A percentile compares a stretch with the other conserved stretches of the same genome.
phyloP scores from a whole-genome alignment of 1,139 yeast genomes.

The Groenewaldozyma auringiensis region DNA sequence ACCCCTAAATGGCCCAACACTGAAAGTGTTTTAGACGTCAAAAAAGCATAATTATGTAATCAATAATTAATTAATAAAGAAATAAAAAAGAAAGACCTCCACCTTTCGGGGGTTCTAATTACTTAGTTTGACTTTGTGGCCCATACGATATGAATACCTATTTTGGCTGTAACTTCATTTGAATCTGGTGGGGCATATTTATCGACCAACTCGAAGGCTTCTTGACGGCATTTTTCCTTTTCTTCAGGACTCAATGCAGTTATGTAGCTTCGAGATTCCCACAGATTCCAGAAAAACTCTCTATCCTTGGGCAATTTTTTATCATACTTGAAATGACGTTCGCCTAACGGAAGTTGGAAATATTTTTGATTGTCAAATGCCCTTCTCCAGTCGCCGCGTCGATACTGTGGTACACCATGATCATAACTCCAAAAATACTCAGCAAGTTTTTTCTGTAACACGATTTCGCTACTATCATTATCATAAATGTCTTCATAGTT shows the following conservation, averaged over 20 bases:
- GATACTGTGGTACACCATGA: slow-evolving; percentile 50
- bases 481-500: slow-evolving; percentile 42
- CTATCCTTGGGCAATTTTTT: slow-evolving; percentile 17
- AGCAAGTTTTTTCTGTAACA: slow-evolving; percentile 32
- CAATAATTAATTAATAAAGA: not conserved
- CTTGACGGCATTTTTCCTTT: slow-evolving; percentile 29
- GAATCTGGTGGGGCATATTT: slow-evolving; percentile 11
- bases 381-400: slow-evolving; percentile 40
- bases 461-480: slow-evolving; percentile 16
- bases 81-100: slow-evolving; percentile 13
- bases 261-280: slow-evolving; percentile 54
- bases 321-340: slow-evolving; percentile 29
- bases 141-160: slow-evolving; percentile 19
- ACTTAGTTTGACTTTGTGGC: slow-evolving; percentile 8
- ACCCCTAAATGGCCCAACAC: too few species aligned
- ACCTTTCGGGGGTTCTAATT: too few species aligned
- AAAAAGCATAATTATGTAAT: too few species aligned
- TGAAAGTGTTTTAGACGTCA: too few species aligned
- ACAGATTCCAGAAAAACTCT: slow-evolving; percentile 41
- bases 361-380: slow-evolving; percentile 31
- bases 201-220: slow-evolving; percentile 29
- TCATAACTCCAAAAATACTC: slow-evolving; percentile 30
- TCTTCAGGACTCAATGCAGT: slow-evolving; percentile 40
- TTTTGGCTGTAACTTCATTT: slow-evolving; percentile 9
- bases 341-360: slow-evolving; percentile 33